These are phyloP conservation scores for Lepiota brunneoincarnata DNA, from an alignment of 768 basidiomycete genomes.

Conservation along the genomic window DNA sequence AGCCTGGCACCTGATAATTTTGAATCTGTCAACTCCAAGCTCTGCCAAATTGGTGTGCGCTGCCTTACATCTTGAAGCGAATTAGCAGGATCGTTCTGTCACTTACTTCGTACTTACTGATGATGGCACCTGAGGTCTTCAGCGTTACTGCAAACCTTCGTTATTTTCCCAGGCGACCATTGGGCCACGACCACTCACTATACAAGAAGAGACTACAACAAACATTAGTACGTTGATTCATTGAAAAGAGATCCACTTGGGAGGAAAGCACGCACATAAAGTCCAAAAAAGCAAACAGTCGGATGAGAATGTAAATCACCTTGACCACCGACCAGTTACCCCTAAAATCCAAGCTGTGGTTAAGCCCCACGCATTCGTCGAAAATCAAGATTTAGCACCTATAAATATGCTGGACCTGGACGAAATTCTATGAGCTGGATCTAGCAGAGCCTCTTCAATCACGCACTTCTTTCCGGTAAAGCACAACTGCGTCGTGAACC, in stretches of 20 bases:
- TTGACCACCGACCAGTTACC: background rate
- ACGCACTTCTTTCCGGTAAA: conserved; percentile 4
- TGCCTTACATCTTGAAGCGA: background rate
- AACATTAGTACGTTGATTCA: background rate
- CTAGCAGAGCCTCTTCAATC: too few relatives aligned
- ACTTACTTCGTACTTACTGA: background rate
- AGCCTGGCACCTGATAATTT: background rate
- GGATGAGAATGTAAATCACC: background rate
- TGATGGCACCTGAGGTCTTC: background rate
- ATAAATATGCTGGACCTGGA: conserved; percentile 6
- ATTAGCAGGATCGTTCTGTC: background rate
- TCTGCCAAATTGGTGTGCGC: too few relatives aligned
- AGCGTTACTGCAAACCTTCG: background rate
- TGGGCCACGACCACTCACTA: background rate
- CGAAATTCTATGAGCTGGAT: background rate
- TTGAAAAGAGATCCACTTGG: background rate
- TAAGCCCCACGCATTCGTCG: background rate
- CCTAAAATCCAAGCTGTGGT: background rate
- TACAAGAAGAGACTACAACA: background rate
- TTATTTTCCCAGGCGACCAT: background rate
- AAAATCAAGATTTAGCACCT: background rate
- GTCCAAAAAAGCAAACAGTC: background rate
- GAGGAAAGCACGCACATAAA: background rate
- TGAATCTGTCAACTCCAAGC: background rate
- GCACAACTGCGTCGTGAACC: background rate